A percentile compares a stretch with the other conserved stretches of the same genome.
Evolutionary conservation across 2,329 filamentous ascomycete genomes (phyloP).

Genomic region (Trichoderma sp.): DNA sequence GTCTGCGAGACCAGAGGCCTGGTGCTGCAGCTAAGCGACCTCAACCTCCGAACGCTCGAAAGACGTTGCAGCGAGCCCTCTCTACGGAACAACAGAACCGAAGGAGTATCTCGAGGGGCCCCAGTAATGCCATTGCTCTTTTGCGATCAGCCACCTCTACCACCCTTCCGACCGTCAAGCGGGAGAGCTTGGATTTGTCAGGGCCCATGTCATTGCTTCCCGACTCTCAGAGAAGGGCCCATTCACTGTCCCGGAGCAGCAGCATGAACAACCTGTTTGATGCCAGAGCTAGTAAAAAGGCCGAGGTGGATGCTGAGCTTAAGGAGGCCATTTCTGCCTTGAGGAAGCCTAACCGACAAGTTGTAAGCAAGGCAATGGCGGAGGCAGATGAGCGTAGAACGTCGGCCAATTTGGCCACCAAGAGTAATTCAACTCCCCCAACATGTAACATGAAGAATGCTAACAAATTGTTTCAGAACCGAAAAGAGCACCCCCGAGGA

Average conservation of each 20-base stretch:
- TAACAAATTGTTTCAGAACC: background rate
- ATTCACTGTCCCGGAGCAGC: constrained; percentile 39
- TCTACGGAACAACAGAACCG: constrained; percentile 56
- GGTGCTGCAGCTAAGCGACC: constrained; percentile 52
- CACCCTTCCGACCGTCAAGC: constrained; percentile 59
- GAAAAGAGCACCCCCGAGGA: constrained; percentile 35
- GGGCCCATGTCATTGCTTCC: constrained; percentile 31
- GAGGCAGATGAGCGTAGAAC: constrained; percentile 64
- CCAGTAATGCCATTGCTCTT: constrained; percentile 58
- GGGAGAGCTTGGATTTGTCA: constrained; percentile 62
- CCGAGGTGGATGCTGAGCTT: constrained; percentile 65
- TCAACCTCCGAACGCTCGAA: constrained; percentile 40
- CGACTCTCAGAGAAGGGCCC: constrained; percentile 36
- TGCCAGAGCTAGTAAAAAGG: constrained; percentile 61
- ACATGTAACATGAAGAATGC: background rate
- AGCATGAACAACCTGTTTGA: constrained; percentile 53
- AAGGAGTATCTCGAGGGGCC: constrained; percentile 55
- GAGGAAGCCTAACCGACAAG: constrained; percentile 71
- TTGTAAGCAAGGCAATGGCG: constrained; percentile 64
- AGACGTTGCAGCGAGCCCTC: constrained; percentile 60
- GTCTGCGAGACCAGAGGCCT: constrained; percentile 47
- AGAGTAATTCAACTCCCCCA: constrained; percentile 45
- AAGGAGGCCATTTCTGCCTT: constrained; percentile 70
- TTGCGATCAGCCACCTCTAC: constrained; percentile 67
- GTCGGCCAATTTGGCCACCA: constrained; percentile 42